phyloP scores from a whole-genome alignment of 1,284 basidiomycete species.

The Trichosporon asahii region DNA sequence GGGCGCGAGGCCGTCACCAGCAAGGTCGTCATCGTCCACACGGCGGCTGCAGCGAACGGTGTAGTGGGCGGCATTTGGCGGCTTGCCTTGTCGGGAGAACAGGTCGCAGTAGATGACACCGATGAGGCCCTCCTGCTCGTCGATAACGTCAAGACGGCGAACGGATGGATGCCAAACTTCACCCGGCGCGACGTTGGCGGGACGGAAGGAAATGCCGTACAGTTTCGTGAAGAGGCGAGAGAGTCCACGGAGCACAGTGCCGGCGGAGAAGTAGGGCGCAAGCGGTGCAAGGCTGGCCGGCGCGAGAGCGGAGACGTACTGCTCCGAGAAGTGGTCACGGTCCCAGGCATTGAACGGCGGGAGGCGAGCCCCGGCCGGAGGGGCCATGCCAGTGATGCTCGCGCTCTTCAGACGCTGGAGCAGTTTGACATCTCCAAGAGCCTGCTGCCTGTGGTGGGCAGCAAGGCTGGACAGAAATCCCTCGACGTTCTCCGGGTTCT shows the following conservation, averaged over 20 bases:
- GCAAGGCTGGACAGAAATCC: slow-evolving; percentile 77
- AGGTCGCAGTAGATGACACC: slow-evolving; percentile 95
- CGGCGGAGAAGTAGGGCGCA: slow-evolving; percentile 67
- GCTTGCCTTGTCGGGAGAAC: slow-evolving; percentile 79
- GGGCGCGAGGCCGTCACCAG: slow-evolving; percentile 57
- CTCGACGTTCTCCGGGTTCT: slow-evolving; percentile 80
- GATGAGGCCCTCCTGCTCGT: slow-evolving; percentile 73
- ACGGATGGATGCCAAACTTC: slow-evolving; percentile 88
- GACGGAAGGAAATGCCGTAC: slow-evolving; percentile 77
- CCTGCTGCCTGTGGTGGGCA: slow-evolving; percentile 70
- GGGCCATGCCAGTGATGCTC: slow-evolving; percentile 55
- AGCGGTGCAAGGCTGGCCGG: slow-evolving; percentile 58
- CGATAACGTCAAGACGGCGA: slow-evolving; percentile 82
- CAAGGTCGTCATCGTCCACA: slow-evolving; percentile 81
- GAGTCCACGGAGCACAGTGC: slow-evolving; percentile 79
- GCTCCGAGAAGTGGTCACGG: slow-evolving; percentile 69
- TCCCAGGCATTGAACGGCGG: slow-evolving; percentile 87
- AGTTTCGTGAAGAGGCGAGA: slow-evolving; percentile 77
- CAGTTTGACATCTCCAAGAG: slow-evolving; percentile 65
- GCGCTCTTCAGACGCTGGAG: slow-evolving; percentile 71
- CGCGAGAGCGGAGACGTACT: slow-evolving; percentile 51
- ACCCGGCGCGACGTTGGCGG: slow-evolving; percentile 64
- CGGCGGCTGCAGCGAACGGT: slow-evolving; percentile 92
- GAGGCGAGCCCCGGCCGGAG: slow-evolving; percentile 47
- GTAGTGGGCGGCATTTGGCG: slow-evolving; percentile 90